Base-by-base conservation (phyloP, 192 early-diverging fungal genomes). In the Linderina pennispora region DNA sequence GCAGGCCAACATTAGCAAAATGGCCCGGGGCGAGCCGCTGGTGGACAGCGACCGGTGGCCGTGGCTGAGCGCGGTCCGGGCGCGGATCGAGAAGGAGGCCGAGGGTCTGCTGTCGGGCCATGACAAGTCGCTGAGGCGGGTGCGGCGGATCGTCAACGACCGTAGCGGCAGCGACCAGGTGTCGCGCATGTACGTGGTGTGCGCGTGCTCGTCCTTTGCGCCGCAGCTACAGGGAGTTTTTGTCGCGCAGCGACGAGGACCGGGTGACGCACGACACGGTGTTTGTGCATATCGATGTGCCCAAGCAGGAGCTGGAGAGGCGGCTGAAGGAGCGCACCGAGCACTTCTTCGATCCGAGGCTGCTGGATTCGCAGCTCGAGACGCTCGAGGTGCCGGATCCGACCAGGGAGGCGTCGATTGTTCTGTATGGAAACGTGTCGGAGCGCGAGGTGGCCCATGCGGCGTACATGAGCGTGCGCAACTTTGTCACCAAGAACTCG, bases 131-230 rank as follows among this genome's bases (percentile, higher is more conserved):
- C 28, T 33, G 5, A 20, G 31, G 11, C 20, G 19, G 4, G 33
- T 43, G 0, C 45, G 43, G 5, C 28, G 14, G 23, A 48, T 44
- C 32, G 25, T 43, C 24, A 43, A 23, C 21, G 19, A 23, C 21
- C 22, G 10, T 23, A 31, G 14, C 24, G 18, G 3, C 38, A 3
- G 9, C 14, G 11, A 24, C 23, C 18, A 0, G 9, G 31, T 2
- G 16, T 34, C 39, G 15, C 45, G 35, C 9, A 22, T 41, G 40
- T 75, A 75, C 33, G 55, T 80, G 8, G 55, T 85, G 5, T 77
- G 85, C 19, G 78, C 74, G 15, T 88, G 86, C 47, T 88, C 86
- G 9, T 48, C 80, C 8, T 51, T n/a, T 88, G 14, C 77, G 77
- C 23, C 66, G 65, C 38, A 55, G 49, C 22, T 88, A 88, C 51